Conservation (phyloP, 129 eudicot species). For the Logfia minima region DNA sequence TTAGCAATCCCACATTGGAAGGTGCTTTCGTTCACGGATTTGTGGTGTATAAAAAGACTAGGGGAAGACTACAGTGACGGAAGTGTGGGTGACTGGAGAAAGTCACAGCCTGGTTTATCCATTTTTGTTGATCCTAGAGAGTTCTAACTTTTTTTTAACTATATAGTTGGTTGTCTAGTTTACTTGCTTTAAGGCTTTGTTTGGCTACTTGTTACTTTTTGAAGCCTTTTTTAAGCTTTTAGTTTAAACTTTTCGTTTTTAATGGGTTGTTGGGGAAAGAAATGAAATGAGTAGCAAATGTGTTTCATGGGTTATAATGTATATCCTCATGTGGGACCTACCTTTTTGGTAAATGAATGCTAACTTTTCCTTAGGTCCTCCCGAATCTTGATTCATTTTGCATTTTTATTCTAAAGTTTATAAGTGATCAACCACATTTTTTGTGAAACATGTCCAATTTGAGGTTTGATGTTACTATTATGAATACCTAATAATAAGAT, state of each 20-base stretch:
- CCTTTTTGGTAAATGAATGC: slow-evolving; percentile 39
- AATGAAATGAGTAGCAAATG: slow-evolving; percentile 32
- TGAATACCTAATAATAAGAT: too few relatives aligned
- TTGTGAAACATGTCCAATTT: background rate
- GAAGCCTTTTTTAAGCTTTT: slow-evolving; percentile 22
- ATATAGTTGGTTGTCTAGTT: slow-evolving; percentile 28
- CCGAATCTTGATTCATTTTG: slow-evolving; percentile 17
- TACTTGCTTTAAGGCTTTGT: background rate
- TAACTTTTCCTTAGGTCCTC: slow-evolving; percentile 33
- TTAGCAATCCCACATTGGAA: slow-evolving; percentile 92
- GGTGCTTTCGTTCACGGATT: slow-evolving; percentile 73
- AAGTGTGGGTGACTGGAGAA: slow-evolving; percentile 94
- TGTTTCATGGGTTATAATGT: slow-evolving; percentile 29
- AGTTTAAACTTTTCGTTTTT: slow-evolving; percentile 32
- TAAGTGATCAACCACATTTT: background rate
- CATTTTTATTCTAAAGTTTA: background rate
- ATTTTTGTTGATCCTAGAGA: slow-evolving; percentile 99
- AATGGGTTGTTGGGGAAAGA: slow-evolving; percentile 40
- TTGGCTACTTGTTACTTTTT: slow-evolving; percentile 10
- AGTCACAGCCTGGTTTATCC: slow-evolving; percentile 80
- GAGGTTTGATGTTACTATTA: too few relatives aligned
- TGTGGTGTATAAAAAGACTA: slow-evolving; percentile 94
- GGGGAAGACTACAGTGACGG: slow-evolving; percentile 93
- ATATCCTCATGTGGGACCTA: slow-evolving; percentile 38
- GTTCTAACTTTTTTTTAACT: slow-evolving; percentile 42